Conservation (phyloP, 305 asterid genomes). For the Solanum hybrid region DNA sequence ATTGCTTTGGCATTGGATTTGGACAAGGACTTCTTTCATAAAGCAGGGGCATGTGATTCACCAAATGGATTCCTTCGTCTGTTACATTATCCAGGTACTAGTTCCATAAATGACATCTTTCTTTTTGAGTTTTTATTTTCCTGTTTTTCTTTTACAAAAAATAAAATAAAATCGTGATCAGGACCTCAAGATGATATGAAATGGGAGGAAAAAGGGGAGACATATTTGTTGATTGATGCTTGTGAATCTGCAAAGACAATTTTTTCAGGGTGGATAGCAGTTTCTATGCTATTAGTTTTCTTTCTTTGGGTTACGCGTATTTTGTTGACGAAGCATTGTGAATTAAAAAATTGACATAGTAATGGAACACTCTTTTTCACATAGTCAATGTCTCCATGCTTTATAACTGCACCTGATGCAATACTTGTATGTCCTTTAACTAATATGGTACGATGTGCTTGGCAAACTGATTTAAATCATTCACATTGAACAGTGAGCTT, state of each 20-base stretch:
- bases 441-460: not conserved
- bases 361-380: not conserved
- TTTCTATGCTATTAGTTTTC: not conserved
- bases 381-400: not conserved
- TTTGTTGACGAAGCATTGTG: not conserved
- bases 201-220: not conserved
- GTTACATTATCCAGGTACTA: conserved; percentile 47
- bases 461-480: not conserved
- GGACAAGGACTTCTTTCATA: conserved; percentile 40
- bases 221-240: not conserved
- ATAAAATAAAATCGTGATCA: not conserved
- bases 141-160: not conserved
- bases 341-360: not conserved
- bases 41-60: conserved; percentile 37
- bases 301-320: not conserved
- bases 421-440: not conserved
- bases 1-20: conserved; percentile 46
- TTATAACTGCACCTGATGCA: not conserved
- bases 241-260: not conserved
- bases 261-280: not conserved
- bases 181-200: not conserved
- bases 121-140: not conserved
- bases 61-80: conserved; percentile 41
- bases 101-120: not conserved
- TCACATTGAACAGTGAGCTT: not conserved